Percentiles rank a stretch among this genome's conserved stretches.
Evolutionary conservation across 768 basidiomycete genomes (phyloP).

Genomic region (Russula earlei): DNA sequence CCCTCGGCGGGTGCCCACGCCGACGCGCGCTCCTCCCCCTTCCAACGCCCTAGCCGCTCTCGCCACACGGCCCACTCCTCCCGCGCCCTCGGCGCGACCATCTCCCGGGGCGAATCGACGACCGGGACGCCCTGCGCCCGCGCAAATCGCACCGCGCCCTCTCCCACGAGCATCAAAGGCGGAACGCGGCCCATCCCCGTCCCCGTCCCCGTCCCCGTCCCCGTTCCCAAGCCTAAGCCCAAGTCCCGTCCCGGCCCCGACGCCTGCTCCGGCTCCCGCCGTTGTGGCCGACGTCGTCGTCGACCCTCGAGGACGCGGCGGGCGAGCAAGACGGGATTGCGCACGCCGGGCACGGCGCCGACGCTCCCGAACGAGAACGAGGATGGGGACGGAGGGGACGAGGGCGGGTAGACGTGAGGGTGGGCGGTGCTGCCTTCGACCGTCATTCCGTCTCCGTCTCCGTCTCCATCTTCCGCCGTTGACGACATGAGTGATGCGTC

Average conservation of each 20-base stretch:
- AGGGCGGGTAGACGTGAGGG: neutral
- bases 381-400: too few species aligned
- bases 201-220: slow-evolving; percentile 2
- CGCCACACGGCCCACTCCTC: slow-evolving; percentile 58
- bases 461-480: slow-evolving; percentile 15
- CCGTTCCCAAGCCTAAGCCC: slow-evolving; percentile 25
- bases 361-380: slow-evolving; percentile 51
- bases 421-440: too few species aligned
- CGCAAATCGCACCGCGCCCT: slow-evolving; percentile 55
- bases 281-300: too few species aligned
- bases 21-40: neutral
- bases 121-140: slow-evolving; percentile 21
- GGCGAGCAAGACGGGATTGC: slow-evolving; percentile 61
- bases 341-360: slow-evolving; percentile 56
- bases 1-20: neutral
- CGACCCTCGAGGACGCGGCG: slow-evolving; percentile 45
- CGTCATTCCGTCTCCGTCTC: too few species aligned
- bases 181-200: slow-evolving; percentile 48
- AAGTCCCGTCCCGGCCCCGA: neutral
- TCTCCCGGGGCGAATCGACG: slow-evolving; percentile 27
- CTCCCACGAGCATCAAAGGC: slow-evolving; percentile 54
- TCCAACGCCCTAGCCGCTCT: slow-evolving; percentile 27
- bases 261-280: neutral
- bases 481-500: slow-evolving; percentile 64
- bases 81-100: slow-evolving; percentile 42